Evolutionary conservation across 352 stramenopile species (phyloP).

Genomic region (Halophytophthora batemanensis): DNA sequence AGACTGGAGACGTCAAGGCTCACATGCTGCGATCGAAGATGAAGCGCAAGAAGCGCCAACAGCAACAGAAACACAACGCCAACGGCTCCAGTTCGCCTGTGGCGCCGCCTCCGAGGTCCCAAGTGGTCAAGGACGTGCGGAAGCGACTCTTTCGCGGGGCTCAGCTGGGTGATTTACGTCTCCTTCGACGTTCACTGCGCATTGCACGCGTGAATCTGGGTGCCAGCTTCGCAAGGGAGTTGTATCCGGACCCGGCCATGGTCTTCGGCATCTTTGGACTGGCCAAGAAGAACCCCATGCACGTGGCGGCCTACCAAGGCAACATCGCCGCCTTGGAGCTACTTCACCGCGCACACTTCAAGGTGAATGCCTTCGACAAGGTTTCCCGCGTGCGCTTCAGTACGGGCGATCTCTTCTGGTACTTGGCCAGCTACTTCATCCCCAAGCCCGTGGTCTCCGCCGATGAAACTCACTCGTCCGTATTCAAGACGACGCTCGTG

Average conservation of each 20-base stretch:
- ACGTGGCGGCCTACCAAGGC: conserved; percentile 76
- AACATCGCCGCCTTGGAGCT: conserved; percentile 75
- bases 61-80: conserved; percentile 23
- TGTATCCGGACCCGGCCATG: conserved; percentile 71
- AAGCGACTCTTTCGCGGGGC: conserved; percentile 76
- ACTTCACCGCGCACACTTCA: conserved; percentile 49
- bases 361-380: conserved; percentile 78
- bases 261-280: conserved; percentile 68
- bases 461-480: conserved; percentile 58
- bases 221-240: conserved; percentile 44
- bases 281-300: conserved; percentile 83
- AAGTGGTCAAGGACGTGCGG: conserved; percentile 47
- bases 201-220: conserved; percentile 56
- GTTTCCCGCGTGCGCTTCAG: conserved; percentile 74
- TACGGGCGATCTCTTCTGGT: conserved; percentile 82
- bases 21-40: conserved; percentile 63
- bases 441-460: conserved; percentile 59
- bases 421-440: conserved; percentile 71
- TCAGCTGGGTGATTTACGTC: conserved; percentile 58
- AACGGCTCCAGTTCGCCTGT: not conserved
- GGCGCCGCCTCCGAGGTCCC: conserved; percentile 18
- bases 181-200: conserved; percentile 53
- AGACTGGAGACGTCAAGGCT: conserved; percentile 74
- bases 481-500: conserved; percentile 73
- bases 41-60: conserved; percentile 39